Base-by-base conservation (phyloP, 768 basidiomycete genomes). In the Lentinula boryana region DNA sequence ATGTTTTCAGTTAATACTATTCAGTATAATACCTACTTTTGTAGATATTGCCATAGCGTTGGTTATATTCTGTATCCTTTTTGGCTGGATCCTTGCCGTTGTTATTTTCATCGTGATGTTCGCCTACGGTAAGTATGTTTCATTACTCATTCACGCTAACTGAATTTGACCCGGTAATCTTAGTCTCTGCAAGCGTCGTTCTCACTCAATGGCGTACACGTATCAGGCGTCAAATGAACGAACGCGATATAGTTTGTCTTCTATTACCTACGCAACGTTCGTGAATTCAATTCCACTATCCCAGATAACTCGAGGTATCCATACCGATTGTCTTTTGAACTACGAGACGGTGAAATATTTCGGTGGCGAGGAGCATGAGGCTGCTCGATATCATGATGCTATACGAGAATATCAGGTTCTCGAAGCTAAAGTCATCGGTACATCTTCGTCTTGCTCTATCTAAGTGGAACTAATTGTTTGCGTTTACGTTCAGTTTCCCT, bases 321-420 rank as follows among this genome's bases (percentile, higher is more conserved):
- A 91, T 64, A 87, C 89, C 4, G 92, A 94, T 67, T 86, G 85
- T 65, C 73, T 93, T 32, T 80, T 91, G 56, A 90, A 90, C 68
- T 91, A 90, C 62, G 89, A 90, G 71, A 93, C 91, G 4, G 88
- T 93, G 66, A 95, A 92, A 71, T 92, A 92, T 70, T 95, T 94
- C 69, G 85, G 85, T n/a, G 89, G 91, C 15, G 93, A 96, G 71
- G 79, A 83, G 23, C 84, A 93, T 66, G 93, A 95, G 68, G 81
- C 80, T 16, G 77, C 78, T 46, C 80, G 93, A 33, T 94, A 93
- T 67, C 70, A 76, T 10, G 80, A 86, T 13, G 90, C 93, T 2
- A 80, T 95, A 63, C 70, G 77, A 15, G 79, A 87, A 57, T 94
- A 93, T 66, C 93, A 95, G 66, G 72, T 72, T 8, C 72, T 89